Conservation (phyloP, 345 rosid genomes). For the Syzygium aqueum region DNA sequence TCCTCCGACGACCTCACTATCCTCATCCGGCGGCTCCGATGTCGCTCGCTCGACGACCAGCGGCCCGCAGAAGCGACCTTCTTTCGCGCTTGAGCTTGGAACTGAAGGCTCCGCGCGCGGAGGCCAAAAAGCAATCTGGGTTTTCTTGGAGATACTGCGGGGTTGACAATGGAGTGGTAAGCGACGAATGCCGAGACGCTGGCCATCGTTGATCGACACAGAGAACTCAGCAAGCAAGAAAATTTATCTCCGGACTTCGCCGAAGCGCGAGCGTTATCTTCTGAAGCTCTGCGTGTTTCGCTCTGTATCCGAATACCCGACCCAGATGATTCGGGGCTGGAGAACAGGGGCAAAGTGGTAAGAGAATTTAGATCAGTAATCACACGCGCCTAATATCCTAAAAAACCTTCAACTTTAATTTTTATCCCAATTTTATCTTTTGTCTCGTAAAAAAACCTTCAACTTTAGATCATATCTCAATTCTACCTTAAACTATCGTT, state of each 20-base stretch:
- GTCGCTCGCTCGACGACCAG: not conserved
- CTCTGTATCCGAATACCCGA: not conserved
- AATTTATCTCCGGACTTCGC: not conserved
- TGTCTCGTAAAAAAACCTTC: too few relatives aligned
- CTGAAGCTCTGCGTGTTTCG: not conserved
- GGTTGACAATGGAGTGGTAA: not conserved
- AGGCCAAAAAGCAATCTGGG: conserved; percentile 12
- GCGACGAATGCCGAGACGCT: conserved; percentile 27
- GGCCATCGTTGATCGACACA: conserved; percentile 22
- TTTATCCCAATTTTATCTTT: too few relatives aligned
- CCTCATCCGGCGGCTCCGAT: not conserved
- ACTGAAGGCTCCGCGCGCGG: conserved; percentile 11
- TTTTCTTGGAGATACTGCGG: not conserved
- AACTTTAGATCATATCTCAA: too few relatives aligned
- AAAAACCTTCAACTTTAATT: too few relatives aligned
- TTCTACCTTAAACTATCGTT: too few relatives aligned
- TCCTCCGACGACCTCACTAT: conserved; percentile 43
- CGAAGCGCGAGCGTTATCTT: not conserved
- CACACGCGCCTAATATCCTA: too few relatives aligned
- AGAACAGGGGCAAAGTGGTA: not conserved
- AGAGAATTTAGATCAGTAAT: not conserved
- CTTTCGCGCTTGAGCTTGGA: conserved; percentile 13
- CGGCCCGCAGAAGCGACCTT: not conserved
- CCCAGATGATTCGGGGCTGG: not conserved
- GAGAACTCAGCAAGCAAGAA: not conserved